Evolutionary conservation across 768 basidiomycete species (phyloP).

Genomic region (Hemileccinum impolitum): DNA sequence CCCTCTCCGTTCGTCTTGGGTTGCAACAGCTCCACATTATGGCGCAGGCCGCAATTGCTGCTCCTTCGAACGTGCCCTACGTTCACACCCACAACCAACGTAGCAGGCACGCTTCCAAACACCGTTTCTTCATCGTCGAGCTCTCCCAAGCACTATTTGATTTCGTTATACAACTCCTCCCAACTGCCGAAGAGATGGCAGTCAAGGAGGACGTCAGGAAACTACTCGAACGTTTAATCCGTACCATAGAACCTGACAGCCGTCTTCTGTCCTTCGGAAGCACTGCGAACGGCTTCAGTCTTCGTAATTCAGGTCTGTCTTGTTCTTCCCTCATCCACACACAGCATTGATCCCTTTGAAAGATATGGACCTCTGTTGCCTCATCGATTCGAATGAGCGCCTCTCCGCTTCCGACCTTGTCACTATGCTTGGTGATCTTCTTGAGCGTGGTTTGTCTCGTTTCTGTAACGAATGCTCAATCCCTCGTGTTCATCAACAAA

Average conservation of each 20-base stretch:
- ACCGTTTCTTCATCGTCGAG: conserved; percentile 66
- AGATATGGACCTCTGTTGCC: conserved; percentile 99
- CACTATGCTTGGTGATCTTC: conserved; percentile 86
- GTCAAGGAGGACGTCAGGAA: conserved; percentile 97
- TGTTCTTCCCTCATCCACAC: conserved; percentile 5
- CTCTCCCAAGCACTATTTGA: conserved; percentile 90
- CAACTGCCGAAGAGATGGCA: conserved; percentile 84
- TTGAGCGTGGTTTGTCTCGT: conserved; percentile 76
- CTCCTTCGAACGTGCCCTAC: conserved; percentile 19
- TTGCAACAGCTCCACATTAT: conserved; percentile 11
- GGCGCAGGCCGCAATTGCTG: conserved; percentile 29
- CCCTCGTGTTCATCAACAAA: conserved; percentile 10
- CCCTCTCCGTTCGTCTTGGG: background rate
- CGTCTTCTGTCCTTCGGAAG: conserved; percentile 92
- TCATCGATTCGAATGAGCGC: conserved; percentile 84
- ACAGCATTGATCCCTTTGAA: conserved; percentile 10
- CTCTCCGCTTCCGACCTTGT: conserved; percentile 87
- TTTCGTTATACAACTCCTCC: conserved; percentile 90
- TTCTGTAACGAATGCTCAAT: background rate
- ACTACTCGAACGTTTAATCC: conserved; percentile 90
- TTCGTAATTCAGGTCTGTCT: conserved; percentile 83
- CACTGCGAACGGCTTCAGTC: conserved; percentile 95
- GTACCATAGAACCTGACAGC: conserved; percentile 90
- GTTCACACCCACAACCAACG: conserved; percentile 35
- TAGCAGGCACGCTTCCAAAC: conserved; percentile 39